Conservation (phyloP, 176 grass and related monocot genomes). For the Saccharum officinarum region DNA sequence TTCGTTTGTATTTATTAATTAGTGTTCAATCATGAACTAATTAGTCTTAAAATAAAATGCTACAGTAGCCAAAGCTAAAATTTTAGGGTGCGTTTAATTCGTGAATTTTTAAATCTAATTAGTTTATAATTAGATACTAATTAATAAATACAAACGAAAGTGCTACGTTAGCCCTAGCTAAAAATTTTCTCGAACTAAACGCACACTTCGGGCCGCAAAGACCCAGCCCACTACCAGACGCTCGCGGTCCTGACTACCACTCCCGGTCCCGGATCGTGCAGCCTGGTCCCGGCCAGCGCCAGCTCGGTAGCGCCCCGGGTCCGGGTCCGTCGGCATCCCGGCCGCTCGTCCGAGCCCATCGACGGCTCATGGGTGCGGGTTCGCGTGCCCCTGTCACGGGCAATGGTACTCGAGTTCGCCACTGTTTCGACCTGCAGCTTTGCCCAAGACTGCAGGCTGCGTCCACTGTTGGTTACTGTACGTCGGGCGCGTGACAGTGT, state of each 20-base stretch:
- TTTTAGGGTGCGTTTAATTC: too few relatives aligned
- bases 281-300: background rate
- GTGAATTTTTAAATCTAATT: too few relatives aligned
- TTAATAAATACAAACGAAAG: too few relatives aligned
- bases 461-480: background rate
- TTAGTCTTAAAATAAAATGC: too few relatives aligned
- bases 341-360: background rate
- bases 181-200: too few relatives aligned
- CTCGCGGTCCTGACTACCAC: background rate
- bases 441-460: background rate
- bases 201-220: too few relatives aligned
- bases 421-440: background rate
- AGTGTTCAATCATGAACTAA: too few relatives aligned
- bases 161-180: too few relatives aligned
- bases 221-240: too few relatives aligned
- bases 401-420: constrained; percentile 14
- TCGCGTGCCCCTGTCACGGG: background rate
- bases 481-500: background rate
- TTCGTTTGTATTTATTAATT: too few relatives aligned
- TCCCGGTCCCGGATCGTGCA: background rate
- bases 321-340: background rate
- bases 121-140: too few relatives aligned
- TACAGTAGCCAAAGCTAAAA: too few relatives aligned
- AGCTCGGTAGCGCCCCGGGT: background rate
- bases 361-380: background rate